Evolutionary conservation across 2,329 filamentous ascomycete species (phyloP).

Genomic region (Nemania abortiva): DNA sequence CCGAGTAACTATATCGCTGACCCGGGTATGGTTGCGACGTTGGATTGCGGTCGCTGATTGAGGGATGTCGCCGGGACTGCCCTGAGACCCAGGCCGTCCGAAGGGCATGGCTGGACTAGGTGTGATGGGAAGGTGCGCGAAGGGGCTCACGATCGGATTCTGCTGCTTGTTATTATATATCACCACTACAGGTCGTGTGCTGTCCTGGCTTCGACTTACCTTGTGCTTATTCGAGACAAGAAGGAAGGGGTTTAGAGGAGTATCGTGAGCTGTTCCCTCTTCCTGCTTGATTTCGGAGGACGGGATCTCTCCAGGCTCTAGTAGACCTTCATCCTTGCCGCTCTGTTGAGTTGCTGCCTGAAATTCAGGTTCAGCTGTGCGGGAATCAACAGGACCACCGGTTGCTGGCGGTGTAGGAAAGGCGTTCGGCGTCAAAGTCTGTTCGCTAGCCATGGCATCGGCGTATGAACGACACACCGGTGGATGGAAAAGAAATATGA

Average conservation of each 20-base stretch:
- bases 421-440: neutral
- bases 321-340: neutral
- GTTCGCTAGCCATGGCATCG: constrained; percentile 1
- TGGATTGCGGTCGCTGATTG: constrained; percentile 9
- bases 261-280: neutral
- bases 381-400: neutral
- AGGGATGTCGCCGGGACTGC: neutral
- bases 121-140: constrained; percentile 6
- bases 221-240: neutral
- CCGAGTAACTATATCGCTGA: constrained; percentile 25
- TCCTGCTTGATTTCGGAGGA: constrained; percentile 15
- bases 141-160: constrained; percentile 13
- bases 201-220: constrained; percentile 17
- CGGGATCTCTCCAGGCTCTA: constrained; percentile 25
- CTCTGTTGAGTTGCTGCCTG: neutral
- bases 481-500: neutral
- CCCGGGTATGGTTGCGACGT: constrained; percentile 31
- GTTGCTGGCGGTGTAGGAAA: neutral
- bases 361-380: neutral
- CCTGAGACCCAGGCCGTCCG: neutral
- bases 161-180: constrained; percentile 15
- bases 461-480: neutral
- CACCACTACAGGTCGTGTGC: neutral
- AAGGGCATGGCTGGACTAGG: neutral
- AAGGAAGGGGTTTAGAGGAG: constrained; percentile 7